These are phyloP conservation scores for Mimosa pudica DNA, from an alignment of 306 rosid species.

Conservation along the genomic window DNA sequence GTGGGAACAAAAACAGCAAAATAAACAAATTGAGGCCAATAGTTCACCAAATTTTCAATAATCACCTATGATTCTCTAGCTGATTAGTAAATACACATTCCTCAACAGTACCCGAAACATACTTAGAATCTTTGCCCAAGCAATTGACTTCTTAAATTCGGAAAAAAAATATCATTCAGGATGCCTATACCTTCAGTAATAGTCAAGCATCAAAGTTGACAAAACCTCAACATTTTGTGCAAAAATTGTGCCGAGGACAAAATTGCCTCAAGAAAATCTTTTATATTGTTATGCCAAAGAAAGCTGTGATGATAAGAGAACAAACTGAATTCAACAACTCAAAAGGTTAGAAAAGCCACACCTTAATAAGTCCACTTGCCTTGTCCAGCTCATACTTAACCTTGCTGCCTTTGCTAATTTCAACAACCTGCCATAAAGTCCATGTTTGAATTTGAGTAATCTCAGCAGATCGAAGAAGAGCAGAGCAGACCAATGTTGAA, in stretches of 20 bases:
- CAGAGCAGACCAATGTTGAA: conserved; percentile 7
- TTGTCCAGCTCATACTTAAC: conserved; percentile 97
- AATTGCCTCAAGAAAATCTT: not conserved
- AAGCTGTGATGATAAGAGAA: conserved; percentile 21
- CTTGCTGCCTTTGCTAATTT: conserved; percentile 93
- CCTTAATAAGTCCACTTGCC: conserved; percentile 88
- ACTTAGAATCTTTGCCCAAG: not conserved
- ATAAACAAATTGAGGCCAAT: conserved; percentile 15
- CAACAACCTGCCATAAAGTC: conserved; percentile 75
- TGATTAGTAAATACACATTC: conserved; percentile 3
- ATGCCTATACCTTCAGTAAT: not conserved
- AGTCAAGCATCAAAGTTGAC: conserved; percentile 19
- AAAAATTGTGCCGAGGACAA: not conserved
- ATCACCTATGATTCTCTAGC: conserved; percentile 14
- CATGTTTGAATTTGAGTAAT: conserved; percentile 18
- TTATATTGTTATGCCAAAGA: not conserved
- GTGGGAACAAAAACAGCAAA: conserved; percentile 9
- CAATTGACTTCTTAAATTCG: not conserved
- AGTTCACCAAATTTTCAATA: not conserved
- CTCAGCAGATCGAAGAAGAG: conserved; percentile 23
- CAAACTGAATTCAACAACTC: conserved; percentile 23
- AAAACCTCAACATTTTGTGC: not conserved
- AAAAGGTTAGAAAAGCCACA: conserved; percentile 29
- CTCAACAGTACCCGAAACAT: not conserved
- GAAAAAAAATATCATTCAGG: not conserved